Conservation (phyloP, 2,329 filamentous ascomycete genomes). For the Fusarium chaquense region DNA sequence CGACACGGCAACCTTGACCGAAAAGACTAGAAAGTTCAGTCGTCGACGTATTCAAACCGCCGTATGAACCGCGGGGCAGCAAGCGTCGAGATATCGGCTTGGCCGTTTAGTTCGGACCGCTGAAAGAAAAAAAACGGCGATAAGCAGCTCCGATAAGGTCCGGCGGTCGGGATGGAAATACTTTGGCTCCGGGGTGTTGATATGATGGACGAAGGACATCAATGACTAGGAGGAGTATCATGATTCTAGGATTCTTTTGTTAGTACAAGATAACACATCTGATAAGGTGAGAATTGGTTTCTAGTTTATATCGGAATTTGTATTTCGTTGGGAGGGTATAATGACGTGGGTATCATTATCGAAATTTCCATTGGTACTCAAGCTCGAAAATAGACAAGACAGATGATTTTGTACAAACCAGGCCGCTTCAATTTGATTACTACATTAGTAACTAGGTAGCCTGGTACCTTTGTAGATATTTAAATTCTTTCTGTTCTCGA, state of each 20-base stretch:
- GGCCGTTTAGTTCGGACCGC: conserved; percentile 23
- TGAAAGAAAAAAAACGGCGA: conserved; percentile 29
- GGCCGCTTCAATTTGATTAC: neutral
- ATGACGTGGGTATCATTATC: no score
- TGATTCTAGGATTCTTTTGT: neutral
- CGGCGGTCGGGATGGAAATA: conserved; percentile 44
- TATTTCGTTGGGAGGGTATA: no score
- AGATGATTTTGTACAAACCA: neutral
- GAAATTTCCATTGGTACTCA: neutral
- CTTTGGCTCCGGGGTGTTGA: conserved; percentile 23
- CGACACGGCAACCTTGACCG: neutral
- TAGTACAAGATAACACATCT: neutral
- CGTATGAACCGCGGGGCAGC: conserved; percentile 22
- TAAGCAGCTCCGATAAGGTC: conserved; percentile 40
- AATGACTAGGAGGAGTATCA: neutral
- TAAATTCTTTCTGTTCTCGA: neutral
- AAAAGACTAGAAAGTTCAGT: neutral
- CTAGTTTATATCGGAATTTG: neutral
- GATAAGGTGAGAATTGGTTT: neutral
- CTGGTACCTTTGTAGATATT: neutral
- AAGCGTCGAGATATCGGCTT: conserved; percentile 26
- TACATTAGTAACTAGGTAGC: neutral
- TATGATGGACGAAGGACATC: neutral
- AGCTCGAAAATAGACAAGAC: neutral
- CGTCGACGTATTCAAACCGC: conserved; percentile 16